Evolutionary conservation across 2,329 filamentous ascomycete genomes (phyloP), one percentile per base, ranked within the genome.

Genomic region (Aulographum hederae): DNA sequence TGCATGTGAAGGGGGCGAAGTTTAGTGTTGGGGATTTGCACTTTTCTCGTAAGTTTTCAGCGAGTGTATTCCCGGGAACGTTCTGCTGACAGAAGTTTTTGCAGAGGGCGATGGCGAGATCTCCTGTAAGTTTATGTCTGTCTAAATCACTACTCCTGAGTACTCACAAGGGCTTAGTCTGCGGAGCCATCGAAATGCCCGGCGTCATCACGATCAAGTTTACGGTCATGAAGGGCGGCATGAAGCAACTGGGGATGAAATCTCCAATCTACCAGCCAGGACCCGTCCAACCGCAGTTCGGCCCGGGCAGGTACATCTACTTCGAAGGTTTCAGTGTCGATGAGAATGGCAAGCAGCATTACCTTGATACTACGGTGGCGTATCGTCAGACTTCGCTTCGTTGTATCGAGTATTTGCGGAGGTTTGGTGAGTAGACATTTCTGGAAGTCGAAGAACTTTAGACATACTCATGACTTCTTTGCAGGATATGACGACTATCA

Each of bases 241-340:
- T 91, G 46, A 63, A 62, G 28, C 67, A 81, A 20, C 56, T 92
- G 32, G 75, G 65, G 1, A 73, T 91, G 56, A 85, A 82, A 52
- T 77, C 69, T 5, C 84, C 84, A 1, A 78, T 93, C 32, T 93
- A 85, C 57, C 66, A 81, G 20, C 81, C 82, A 0, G 84, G 84
- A 0, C 81, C 82, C 0, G 84, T 93, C 0, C 80, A 91, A 56
- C 81, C 84, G 18, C 76, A 85, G 41, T 93, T 89, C 43, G 78
- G 80, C 0, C 80, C 84, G 0, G 78, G 80, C 0, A 59, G 82
- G 4, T 77, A 81, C 44, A 68, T 91, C 36, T 85, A 81, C 38
- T 89, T 89, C 44, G 80, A 93, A 48, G 85, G 85, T 0, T 94
- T 94, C 56, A 79, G 71, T 1, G 85, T 93, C 14, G 85, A 93